These are phyloP conservation scores for Ceriops tagal DNA, from an alignment of 345 rosid genomes.

Conservation along the genomic window DNA sequence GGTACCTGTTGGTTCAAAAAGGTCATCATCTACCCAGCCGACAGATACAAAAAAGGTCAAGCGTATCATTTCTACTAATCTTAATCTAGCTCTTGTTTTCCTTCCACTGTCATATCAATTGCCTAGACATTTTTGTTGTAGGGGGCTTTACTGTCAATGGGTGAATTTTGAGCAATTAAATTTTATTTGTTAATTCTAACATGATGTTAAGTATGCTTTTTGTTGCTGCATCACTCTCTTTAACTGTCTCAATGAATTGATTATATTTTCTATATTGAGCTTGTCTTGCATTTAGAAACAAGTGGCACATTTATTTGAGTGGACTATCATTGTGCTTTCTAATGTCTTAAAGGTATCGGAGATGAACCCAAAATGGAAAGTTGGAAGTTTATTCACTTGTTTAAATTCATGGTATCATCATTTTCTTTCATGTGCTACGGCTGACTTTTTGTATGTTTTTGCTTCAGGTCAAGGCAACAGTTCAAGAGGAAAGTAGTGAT, in stretches of 20 bases:
- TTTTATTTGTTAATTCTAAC: not conserved
- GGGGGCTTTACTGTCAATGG: too few species aligned
- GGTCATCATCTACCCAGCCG: conserved; percentile 11
- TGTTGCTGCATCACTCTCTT: not conserved
- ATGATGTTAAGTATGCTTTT: not conserved
- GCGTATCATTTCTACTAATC: not conserved
- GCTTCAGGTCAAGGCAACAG: conserved; percentile 26
- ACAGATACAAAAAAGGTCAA: conserved; percentile 5
- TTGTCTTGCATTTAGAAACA: too few species aligned
- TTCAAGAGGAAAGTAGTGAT: conserved; percentile 47
- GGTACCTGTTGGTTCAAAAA: conserved; percentile 10
- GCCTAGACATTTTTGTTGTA: too few species aligned
- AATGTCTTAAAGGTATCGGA: conserved; percentile 22
- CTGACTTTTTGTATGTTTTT: not conserved
- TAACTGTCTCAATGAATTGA: too few species aligned
- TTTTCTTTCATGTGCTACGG: not conserved
- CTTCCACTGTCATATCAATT: too few species aligned
- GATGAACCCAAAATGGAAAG: conserved; percentile 48
- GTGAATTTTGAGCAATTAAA: too few species aligned
- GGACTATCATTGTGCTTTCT: too few species aligned
- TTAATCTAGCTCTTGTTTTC: not conserved
- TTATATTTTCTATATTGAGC: too few species aligned
- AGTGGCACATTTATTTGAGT: too few species aligned
- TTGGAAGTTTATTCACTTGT: conserved; percentile 9
- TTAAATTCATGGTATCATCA: not conserved